Conservation (phyloP, 495 filamentous ascomycete species). For the Penicillium pulvis region DNA sequence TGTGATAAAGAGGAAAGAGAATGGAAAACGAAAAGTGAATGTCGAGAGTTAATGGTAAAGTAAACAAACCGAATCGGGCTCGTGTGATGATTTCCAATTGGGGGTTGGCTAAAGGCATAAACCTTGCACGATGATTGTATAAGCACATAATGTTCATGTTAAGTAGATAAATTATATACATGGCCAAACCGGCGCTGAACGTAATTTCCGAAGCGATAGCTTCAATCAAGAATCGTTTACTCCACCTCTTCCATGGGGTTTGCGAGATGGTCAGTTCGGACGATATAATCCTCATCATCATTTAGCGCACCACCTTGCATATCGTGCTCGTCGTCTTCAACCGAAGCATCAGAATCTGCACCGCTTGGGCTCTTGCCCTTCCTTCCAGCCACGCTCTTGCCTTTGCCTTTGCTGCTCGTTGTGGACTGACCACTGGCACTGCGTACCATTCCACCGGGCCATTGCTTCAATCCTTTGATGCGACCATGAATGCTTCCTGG, state of each 20-base stretch:
- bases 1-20: neutral
- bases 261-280: slow-evolving; percentile 44
- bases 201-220: neutral
- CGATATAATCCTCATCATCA: slow-evolving; percentile 52
- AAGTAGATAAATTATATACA: slow-evolving; percentile 4
- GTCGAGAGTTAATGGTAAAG: neutral
- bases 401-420: slow-evolving; percentile 41
- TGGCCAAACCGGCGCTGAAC: slow-evolving; percentile 2
- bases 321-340: slow-evolving; percentile 47
- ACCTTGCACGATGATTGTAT: neutral
- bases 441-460: slow-evolving; percentile 27
- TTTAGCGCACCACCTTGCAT: slow-evolving; percentile 29
- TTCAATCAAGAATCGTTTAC: slow-evolving; percentile 12
- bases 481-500: slow-evolving; percentile 25
- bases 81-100: no score
- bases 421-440: slow-evolving; percentile 33
- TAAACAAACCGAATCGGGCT: neutral
- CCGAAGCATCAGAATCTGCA: slow-evolving; percentile 42
- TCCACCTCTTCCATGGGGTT: slow-evolving; percentile 34
- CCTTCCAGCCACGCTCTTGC: slow-evolving; percentile 36
- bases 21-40: neutral
- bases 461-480: slow-evolving; percentile 37
- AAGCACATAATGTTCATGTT: slow-evolving; percentile 1
- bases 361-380: slow-evolving; percentile 40
- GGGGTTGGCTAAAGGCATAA: no score